Evolutionary conservation across 192 early-diverging fungal genomes (phyloP), one percentile per base, ranked within the genome.

Genomic region (Dimargaris cristalligena): DNA sequence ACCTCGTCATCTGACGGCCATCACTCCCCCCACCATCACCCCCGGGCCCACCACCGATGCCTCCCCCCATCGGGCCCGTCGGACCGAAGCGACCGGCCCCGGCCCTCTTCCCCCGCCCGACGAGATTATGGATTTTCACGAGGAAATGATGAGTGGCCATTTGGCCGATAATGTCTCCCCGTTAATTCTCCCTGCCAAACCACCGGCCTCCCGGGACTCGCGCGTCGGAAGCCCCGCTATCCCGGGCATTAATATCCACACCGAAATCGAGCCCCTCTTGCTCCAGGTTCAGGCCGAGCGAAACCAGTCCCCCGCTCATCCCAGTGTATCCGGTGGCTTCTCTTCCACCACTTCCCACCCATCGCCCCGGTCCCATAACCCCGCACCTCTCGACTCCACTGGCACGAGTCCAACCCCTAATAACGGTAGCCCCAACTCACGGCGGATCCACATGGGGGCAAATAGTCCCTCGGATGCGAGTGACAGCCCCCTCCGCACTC

Each of bases 121-220:
- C 9, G 73, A 77, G 20, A 67, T 66, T 6, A 73, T 76, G 11
- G 78, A 80, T 60, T 80, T 75, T 41, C 71, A 77, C 30, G 78
- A 80, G 54, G 78, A 80, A 49, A 80, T 80, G 78, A 63, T 80
- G 57, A 70, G 66, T 26, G 75, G 71, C n/a, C 74, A 77, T n/a
- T 45, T 60, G 59, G 59, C 59, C 20, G 49, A 25, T 10, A 26
- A 49, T 31, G 38, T 47, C 14, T 60, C 59, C 8, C 46, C 59
- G 2, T 29, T 56, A 18, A 56, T 56, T 16, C 32, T 56, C 14
- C 54, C 54, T 2, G 34, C 32, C 20, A 29, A 33, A 20, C 50
- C 50, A 26, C 54, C 54, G 30, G 54, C 54, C 1, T 56, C 54
- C 9, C 54, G 54, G 29, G 34, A 28, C 20, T 56, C 54, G 13